phyloP scores from a whole-genome alignment of 164 flowering plant genomes.

The Umbilicus rupestris region DNA sequence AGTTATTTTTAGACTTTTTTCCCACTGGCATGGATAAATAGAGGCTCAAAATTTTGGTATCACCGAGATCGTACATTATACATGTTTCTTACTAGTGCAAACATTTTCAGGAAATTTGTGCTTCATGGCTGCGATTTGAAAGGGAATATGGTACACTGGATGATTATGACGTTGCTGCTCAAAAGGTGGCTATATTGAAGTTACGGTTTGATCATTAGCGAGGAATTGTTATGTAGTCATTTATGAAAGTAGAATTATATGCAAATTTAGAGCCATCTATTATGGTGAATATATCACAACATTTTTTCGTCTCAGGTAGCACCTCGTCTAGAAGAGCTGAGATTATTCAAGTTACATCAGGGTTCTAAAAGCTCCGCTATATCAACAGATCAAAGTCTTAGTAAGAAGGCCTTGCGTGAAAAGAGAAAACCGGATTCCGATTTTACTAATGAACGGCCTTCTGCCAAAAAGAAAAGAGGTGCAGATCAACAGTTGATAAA shows the following conservation, averaged over 20 bases:
- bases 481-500: conserved; percentile 19
- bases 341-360: conserved; percentile 50
- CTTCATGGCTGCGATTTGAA: conserved; percentile 89
- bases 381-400: conserved; percentile 22
- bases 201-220: not conserved
- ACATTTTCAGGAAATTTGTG: conserved; percentile 89
- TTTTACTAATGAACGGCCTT: conserved; percentile 34
- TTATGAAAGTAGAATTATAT: not conserved
- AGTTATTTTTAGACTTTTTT: not conserved
- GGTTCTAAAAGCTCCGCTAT: conserved; percentile 32
- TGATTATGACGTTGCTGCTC: conserved; percentile 61
- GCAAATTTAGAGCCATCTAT: not conserved
- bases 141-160: conserved; percentile 79
- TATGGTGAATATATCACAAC: not conserved
- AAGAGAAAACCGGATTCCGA: conserved; percentile 53
- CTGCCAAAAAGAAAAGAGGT: conserved; percentile 51
- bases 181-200: conserved; percentile 42
- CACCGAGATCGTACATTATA: conserved; percentile 43
- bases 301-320: conserved; percentile 38
- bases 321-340: conserved; percentile 78
- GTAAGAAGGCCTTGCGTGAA: conserved; percentile 32
- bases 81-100: conserved; percentile 49
- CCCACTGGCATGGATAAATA: not conserved
- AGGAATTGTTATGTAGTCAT: not conserved
- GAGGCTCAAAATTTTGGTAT: conserved; percentile 16